These are phyloP conservation scores for Cercospora sojina DNA, from an alignment of 2,329 filamentous ascomycete species.

Conservation along the genomic window DNA sequence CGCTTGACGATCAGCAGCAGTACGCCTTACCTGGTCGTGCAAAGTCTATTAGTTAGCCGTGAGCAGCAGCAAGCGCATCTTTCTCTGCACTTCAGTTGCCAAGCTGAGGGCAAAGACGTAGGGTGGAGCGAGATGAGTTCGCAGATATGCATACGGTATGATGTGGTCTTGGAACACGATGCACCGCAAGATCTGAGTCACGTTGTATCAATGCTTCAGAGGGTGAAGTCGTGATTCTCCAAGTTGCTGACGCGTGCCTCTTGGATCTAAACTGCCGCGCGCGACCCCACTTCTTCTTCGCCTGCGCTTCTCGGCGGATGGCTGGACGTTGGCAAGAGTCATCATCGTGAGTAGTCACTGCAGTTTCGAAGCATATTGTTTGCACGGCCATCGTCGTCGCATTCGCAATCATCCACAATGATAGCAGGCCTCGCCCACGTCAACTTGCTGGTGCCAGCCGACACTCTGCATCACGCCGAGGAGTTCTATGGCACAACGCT, in stretches of 20 bases:
- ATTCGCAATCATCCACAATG: slow-evolving; percentile 35
- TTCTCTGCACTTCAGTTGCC: not conserved
- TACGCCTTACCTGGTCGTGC: not conserved
- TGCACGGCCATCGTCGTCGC: not conserved
- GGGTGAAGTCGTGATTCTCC: not conserved
- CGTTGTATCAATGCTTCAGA: not conserved
- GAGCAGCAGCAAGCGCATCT: not conserved
- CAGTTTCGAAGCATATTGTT: not conserved
- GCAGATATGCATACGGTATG: not conserved
- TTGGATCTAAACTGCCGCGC: not conserved
- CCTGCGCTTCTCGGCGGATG: not conserved
- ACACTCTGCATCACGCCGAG: slow-evolving; percentile 52
- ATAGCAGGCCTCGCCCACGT: slow-evolving; percentile 58
- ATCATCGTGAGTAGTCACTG: not conserved
- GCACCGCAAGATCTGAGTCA: not conserved
- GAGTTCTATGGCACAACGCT: slow-evolving; percentile 59
- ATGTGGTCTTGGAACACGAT: not conserved
- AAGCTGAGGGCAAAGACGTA: not conserved
- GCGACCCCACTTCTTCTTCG: not conserved
- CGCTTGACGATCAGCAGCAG: not conserved
- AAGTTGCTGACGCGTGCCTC: not conserved
- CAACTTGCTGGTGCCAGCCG: slow-evolving; percentile 58
- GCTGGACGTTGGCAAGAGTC: not conserved
- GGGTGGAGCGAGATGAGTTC: not conserved
- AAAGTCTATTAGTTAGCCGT: not conserved